Evolutionary conservation across 2,329 filamentous ascomycete genomes (phyloP).

Genomic region (Plenodomus tracheiphilus): DNA sequence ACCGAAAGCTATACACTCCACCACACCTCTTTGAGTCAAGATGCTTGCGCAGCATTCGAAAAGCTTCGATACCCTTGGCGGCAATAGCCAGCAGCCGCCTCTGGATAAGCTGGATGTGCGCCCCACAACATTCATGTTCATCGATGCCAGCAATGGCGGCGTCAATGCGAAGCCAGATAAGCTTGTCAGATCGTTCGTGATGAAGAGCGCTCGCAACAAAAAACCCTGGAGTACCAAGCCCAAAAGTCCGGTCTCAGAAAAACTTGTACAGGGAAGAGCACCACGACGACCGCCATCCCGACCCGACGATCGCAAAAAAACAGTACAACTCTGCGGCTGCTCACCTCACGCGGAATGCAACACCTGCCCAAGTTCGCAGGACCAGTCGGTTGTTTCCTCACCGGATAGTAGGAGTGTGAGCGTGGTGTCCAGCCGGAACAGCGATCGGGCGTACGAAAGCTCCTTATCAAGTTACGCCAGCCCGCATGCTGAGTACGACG

Average conservation of each 20-base stretch:
- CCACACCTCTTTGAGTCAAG: slow-evolving; percentile 7
- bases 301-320: slow-evolving; percentile 4
- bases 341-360: background rate
- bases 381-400: slow-evolving; percentile 13
- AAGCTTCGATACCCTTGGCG: slow-evolving; percentile 3
- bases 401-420: slow-evolving; percentile 20
- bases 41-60: slow-evolving; percentile 15
- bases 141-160: slow-evolving; percentile 36
- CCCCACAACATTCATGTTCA: slow-evolving; percentile 40
- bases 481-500: slow-evolving; percentile 12
- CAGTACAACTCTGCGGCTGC: background rate
- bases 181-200: slow-evolving; percentile 41
- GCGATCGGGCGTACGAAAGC: slow-evolving; percentile 15
- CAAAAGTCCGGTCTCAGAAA: slow-evolving; percentile 21
- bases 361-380: slow-evolving; percentile 8
- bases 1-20: slow-evolving; percentile 1
- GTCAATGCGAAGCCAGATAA: slow-evolving; percentile 37
- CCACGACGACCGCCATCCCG: background rate
- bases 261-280: background rate
- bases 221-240: slow-evolving; percentile 39
- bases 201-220: slow-evolving; percentile 38
- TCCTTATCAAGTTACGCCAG: slow-evolving; percentile 17
- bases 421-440: slow-evolving; percentile 13
- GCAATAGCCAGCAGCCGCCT: slow-evolving; percentile 1
- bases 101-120: slow-evolving; percentile 11